Conservation (phyloP, 495 filamentous ascomycete species). For the Hypoxylon crocopeplum region DNA sequence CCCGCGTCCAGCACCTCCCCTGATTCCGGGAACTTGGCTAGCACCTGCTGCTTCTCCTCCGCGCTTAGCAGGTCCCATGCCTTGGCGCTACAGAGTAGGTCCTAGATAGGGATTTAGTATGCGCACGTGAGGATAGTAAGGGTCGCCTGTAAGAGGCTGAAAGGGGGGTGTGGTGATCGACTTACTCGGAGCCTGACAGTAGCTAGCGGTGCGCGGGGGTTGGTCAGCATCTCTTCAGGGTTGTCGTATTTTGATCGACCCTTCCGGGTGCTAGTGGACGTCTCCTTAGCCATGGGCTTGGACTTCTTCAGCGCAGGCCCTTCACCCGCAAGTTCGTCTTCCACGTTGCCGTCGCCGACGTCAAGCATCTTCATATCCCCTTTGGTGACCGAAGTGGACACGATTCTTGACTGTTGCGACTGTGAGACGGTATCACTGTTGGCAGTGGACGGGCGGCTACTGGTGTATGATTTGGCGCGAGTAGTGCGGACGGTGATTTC, state of each 20-base stretch:
- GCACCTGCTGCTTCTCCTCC: slow-evolving; percentile 61
- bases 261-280: slow-evolving; percentile 13
- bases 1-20: slow-evolving; percentile 42
- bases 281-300: slow-evolving; percentile 9
- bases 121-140: neutral
- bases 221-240: slow-evolving; percentile 53
- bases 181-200: slow-evolving; percentile 64
- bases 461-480: slow-evolving; percentile 2
- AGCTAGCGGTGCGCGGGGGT: slow-evolving; percentile 61
- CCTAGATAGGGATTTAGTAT: slow-evolving; percentile 45
- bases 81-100: slow-evolving; percentile 59
- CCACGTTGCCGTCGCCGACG: slow-evolving; percentile 19
- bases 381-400: slow-evolving; percentile 6
- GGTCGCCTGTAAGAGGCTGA: too few relatives aligned
- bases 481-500: slow-evolving; percentile 19
- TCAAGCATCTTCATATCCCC: slow-evolving; percentile 23
- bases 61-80: slow-evolving; percentile 65
- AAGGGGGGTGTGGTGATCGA: neutral
- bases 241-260: slow-evolving; percentile 36
- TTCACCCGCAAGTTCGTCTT: slow-evolving; percentile 14
- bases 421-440: slow-evolving; percentile 10
- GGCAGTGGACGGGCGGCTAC: slow-evolving; percentile 21
- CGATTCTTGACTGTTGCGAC: neutral
- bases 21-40: slow-evolving; percentile 63
- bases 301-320: slow-evolving; percentile 23